A percentile compares a stretch with the other conserved stretches of the same genome.
Conservation (phyloP, 805 yeast genomes). For the Myxozyma melibiosi region DNA sequence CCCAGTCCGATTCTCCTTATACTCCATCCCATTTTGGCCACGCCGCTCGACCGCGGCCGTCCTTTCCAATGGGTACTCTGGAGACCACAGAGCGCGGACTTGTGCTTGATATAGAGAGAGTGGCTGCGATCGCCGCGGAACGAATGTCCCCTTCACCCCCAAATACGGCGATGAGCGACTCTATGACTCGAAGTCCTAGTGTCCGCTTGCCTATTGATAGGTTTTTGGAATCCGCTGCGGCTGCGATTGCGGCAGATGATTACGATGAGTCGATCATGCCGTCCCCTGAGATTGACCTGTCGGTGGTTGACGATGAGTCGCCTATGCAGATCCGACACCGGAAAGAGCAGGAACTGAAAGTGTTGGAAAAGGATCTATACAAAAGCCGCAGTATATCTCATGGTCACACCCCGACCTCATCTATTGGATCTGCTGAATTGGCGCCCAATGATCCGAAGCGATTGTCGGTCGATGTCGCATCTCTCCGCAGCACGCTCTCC, state of each 20-base stretch:
- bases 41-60: background rate
- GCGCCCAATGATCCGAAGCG: constrained; percentile 25
- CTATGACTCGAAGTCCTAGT: constrained; percentile 1
- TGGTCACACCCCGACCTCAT: constrained; percentile 1
- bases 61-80: constrained; percentile 26
- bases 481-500: constrained; percentile 19
- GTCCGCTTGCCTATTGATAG: background rate
- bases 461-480: constrained; percentile 20
- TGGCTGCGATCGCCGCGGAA: constrained; percentile 1
- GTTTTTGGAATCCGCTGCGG: constrained; percentile 1
- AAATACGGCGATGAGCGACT: background rate
- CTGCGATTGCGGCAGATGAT: constrained; percentile 9
- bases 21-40: constrained; percentile 3
- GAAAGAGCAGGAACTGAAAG: background rate
- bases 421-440: constrained; percentile 9
- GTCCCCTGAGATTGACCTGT: background rate
- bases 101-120: constrained; percentile 19
- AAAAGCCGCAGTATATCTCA: constrained; percentile 11
- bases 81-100: constrained; percentile 24
- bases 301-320: constrained; percentile 17
- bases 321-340: constrained; percentile 10
- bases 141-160: constrained; percentile 8
- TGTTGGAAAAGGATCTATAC: constrained; percentile 20
- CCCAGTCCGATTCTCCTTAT: background rate
- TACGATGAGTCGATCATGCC: background rate